Percentiles rank a stretch among this genome's conserved stretches.
phyloP scores from a whole-genome alignment of 805 yeast genomes.

The Metschnikowia similis region DNA sequence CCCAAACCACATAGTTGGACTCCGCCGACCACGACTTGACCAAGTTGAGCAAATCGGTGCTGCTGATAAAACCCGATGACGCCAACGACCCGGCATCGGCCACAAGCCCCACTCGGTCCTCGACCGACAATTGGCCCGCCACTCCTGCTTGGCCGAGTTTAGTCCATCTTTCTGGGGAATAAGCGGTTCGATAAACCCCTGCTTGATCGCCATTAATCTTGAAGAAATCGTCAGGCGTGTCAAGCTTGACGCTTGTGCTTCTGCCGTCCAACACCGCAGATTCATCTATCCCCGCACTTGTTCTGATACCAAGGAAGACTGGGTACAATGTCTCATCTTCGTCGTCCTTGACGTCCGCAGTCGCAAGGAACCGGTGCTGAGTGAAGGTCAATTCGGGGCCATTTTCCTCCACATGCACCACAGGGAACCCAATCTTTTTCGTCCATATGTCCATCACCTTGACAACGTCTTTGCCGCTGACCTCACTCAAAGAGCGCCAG shows the following conservation, averaged over 20 bases:
- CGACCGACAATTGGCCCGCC: constrained; percentile 57
- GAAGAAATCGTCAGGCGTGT: constrained; percentile 45
- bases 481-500: constrained; percentile 70
- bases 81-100: constrained; percentile 77
- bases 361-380: constrained; percentile 70
- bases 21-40: constrained; percentile 59
- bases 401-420: constrained; percentile 52
- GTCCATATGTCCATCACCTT: constrained; percentile 80
- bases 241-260: constrained; percentile 39
- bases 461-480: constrained; percentile 68
- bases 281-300: constrained; percentile 57
- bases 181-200: constrained; percentile 73
- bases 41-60: constrained; percentile 56
- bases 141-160: constrained; percentile 61
- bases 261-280: constrained; percentile 48
- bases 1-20: constrained; percentile 65
- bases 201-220: constrained; percentile 71
- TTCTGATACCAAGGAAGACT: constrained; percentile 63
- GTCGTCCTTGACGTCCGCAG: constrained; percentile 72
- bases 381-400: constrained; percentile 49
- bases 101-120: constrained; percentile 74
- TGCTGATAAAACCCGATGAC: constrained; percentile 62
- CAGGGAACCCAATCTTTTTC: constrained; percentile 72
- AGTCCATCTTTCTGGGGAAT: constrained; percentile 63
- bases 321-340: constrained; percentile 70